Evolutionary conservation across 2,329 filamentous ascomycete genomes (phyloP).

Genomic region (Dissoconium aciculare): DNA sequence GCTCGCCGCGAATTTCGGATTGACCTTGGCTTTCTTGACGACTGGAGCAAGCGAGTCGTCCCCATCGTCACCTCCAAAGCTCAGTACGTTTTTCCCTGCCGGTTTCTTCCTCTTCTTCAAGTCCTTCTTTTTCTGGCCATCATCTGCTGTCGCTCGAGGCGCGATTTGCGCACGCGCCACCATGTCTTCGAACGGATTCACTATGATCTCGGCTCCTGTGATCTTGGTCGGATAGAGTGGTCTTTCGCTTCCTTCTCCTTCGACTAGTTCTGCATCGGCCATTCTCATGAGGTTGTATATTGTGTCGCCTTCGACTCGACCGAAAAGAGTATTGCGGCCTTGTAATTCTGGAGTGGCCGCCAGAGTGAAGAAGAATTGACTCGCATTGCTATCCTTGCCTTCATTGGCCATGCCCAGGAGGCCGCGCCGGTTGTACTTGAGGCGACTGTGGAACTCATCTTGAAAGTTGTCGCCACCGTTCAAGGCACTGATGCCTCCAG

Average conservation of each 20-base stretch:
- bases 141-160: conserved; percentile 32
- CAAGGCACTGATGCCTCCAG: conserved; percentile 84
- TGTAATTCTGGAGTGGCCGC: conserved; percentile 70
- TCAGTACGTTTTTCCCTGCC: conserved; percentile 59
- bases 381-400: conserved; percentile 70
- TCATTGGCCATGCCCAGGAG: conserved; percentile 94
- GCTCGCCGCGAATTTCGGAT: conserved; percentile 52
- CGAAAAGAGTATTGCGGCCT: conserved; percentile 86
- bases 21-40: conserved; percentile 63
- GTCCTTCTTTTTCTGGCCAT: conserved; percentile 36
- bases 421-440: conserved; percentile 86
- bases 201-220: conserved; percentile 54
- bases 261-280: conserved; percentile 66
- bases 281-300: conserved; percentile 95
- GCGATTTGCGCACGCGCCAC: conserved; percentile 49
- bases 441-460: conserved; percentile 80
- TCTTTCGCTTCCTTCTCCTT: conserved; percentile 55
- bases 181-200: conserved; percentile 76
- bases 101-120: conserved; percentile 52
- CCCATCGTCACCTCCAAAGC: conserved; percentile 55
- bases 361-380: conserved; percentile 93
- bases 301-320: conserved; percentile 78
- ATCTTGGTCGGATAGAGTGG: conserved; percentile 78
- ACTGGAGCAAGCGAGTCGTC: conserved; percentile 43
- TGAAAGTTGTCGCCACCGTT: conserved; percentile 68